phyloP scores from a whole-genome alignment of 73 alveolate species.

The Tetrahymena borealis region DNA sequence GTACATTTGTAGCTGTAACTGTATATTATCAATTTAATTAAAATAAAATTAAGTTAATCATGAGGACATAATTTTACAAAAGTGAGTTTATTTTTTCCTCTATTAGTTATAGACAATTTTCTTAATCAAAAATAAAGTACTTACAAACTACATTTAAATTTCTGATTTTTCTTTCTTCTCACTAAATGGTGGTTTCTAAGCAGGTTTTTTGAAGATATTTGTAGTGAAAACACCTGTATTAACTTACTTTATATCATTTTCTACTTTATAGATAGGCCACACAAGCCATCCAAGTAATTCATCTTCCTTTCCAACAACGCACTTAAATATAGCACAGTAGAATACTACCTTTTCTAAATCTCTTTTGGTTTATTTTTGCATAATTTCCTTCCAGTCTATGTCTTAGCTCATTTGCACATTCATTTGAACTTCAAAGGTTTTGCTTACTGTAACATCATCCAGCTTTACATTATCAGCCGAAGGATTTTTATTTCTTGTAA shows the following conservation, averaged over 20 bases:
- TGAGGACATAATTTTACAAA: too few species aligned
- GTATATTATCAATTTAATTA: too few species aligned
- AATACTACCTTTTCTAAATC: background rate
- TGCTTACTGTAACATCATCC: background rate
- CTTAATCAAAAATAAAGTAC: background rate
- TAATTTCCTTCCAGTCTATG: background rate
- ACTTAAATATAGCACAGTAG: background rate
- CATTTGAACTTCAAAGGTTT: background rate
- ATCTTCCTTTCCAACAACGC: background rate
- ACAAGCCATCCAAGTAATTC: background rate
- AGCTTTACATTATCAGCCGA: background rate
- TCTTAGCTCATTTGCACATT: background rate
- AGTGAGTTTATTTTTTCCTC: too few species aligned
- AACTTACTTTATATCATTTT: background rate
- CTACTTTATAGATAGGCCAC: background rate
- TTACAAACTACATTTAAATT: background rate
- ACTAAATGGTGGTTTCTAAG: background rate
- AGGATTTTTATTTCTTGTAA: background rate
- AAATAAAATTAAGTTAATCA: too few species aligned
- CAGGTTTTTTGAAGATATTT: background rate
- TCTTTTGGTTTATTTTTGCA: background rate
- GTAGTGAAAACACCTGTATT: background rate
- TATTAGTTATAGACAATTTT: background rate
- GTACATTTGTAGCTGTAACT: too few species aligned
- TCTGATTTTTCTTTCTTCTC: background rate